phyloP scores from a whole-genome alignment of 225 moss, liverwort and hornwort genomes.

The Bryoerythrophyllum caledonicum region DNA sequence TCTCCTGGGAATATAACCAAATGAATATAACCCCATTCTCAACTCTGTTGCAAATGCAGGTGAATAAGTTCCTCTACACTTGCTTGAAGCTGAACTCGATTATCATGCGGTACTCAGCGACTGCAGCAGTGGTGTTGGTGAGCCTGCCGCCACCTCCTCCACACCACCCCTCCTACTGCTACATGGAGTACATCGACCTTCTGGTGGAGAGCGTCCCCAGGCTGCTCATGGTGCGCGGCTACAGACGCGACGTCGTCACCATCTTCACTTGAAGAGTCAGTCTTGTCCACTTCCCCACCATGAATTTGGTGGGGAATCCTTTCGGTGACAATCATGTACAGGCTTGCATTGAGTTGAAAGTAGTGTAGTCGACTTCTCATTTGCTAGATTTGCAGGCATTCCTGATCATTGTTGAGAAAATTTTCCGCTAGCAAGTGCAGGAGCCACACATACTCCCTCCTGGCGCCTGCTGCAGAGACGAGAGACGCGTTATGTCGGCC shows the following conservation, averaged over 20 bases:
- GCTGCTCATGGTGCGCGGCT: constrained; percentile 98
- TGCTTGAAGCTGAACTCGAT: constrained; percentile 93
- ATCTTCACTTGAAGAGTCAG: constrained; percentile 66
- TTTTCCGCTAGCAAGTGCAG: constrained; percentile 36
- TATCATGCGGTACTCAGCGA: constrained; percentile 77
- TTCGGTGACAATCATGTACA: constrained; percentile 13
- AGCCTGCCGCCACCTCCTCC: constrained; percentile 97
- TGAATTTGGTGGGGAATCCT: constrained; percentile 10
- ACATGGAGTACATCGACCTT: constrained; percentile 99
- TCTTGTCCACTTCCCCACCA: not conserved
- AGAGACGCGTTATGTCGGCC: constrained; percentile 18
- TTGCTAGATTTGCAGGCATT: constrained; percentile 29
- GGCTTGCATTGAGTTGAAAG: constrained; percentile 21
- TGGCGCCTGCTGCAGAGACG: constrained; percentile 28
- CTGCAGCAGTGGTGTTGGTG: constrained; percentile 95
- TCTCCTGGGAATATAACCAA: too few relatives aligned
- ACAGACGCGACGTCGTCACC: constrained; percentile 94
- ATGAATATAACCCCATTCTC: not conserved
- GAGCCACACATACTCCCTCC: not conserved
- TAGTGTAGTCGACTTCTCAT: constrained; percentile 12
- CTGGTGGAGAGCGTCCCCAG: constrained; percentile 86
- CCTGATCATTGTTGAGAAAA: constrained; percentile 47
- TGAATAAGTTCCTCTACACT: constrained; percentile 92
- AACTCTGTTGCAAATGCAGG: constrained; percentile 38
- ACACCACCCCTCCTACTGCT: constrained; percentile 87